These are phyloP conservation scores for Strobilomyces dryophilus DNA, from an alignment of 768 basidiomycete genomes.

Conservation along the genomic window DNA sequence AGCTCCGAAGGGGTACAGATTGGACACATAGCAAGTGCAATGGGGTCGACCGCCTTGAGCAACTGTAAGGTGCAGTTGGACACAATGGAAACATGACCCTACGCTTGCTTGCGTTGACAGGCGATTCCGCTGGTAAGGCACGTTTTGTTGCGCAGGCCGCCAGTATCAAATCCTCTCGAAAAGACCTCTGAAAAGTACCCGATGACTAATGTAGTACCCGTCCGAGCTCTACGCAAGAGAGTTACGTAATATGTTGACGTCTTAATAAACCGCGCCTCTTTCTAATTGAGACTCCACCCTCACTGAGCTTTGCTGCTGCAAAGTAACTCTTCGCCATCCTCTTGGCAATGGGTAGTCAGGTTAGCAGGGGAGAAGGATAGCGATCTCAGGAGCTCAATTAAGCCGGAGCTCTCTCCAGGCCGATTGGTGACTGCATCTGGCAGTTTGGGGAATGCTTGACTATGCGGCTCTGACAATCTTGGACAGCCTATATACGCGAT, in stretches of 20 bases:
- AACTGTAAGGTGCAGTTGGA: too few relatives aligned
- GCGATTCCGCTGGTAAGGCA: constrained; percentile 60
- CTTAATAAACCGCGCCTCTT: background rate
- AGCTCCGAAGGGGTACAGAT: constrained; percentile 69
- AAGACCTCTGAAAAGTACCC: constrained; percentile 67
- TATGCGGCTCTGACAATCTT: constrained; percentile 61
- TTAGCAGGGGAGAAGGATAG: constrained; percentile 41
- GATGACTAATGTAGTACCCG: constrained; percentile 33
- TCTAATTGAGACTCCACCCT: constrained; percentile 11
- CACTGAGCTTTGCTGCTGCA: constrained; percentile 29
- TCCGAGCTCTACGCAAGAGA: constrained; percentile 23
- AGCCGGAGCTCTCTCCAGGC: constrained; percentile 68
- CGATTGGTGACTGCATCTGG: constrained; percentile 33
- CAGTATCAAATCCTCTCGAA: background rate
- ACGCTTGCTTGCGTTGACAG: constrained; percentile 29
- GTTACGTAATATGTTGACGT: constrained; percentile 14
- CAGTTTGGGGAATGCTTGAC: constrained; percentile 64
- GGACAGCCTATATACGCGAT: background rate
- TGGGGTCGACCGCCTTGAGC: too few relatives aligned
- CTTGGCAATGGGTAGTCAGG: constrained; percentile 51
- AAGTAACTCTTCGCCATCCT: constrained; percentile 54
- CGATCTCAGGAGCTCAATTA: constrained; percentile 56
- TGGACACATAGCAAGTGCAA: constrained; percentile 59
- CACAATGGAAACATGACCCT: background rate
- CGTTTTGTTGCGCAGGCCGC: background rate